Evolutionary conservation across 2,329 filamentous ascomycete species (phyloP).

Genomic region (Tolypocladium pustulatum): DNA sequence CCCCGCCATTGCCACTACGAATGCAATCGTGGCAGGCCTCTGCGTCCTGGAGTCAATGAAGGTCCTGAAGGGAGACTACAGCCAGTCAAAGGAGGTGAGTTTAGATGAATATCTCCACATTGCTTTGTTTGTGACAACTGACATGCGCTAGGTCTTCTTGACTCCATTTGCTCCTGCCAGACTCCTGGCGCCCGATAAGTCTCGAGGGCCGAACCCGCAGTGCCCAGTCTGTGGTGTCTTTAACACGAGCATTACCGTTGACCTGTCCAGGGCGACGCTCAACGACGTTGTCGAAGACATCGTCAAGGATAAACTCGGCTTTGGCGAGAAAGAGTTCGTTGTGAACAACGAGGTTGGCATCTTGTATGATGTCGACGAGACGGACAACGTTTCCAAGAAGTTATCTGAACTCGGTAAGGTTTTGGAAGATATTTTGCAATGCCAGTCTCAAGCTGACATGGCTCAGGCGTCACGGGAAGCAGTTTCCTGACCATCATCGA

Average conservation of each 20-base stretch:
- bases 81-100: slow-evolving; percentile 61
- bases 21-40: slow-evolving; percentile 87
- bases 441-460: slow-evolving; percentile 3
- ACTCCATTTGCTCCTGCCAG: slow-evolving; percentile 53
- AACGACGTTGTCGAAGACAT: slow-evolving; percentile 69
- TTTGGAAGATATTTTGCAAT: not conserved
- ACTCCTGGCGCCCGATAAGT: slow-evolving; percentile 46
- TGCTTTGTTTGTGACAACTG: not conserved
- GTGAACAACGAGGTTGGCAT: slow-evolving; percentile 64
- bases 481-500: slow-evolving; percentile 79
- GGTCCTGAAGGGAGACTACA: slow-evolving; percentile 63
- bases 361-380: slow-evolving; percentile 85
- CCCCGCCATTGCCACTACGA: slow-evolving; percentile 94
- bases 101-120: not conserved
- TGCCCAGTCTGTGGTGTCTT: slow-evolving; percentile 77
- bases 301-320: slow-evolving; percentile 60
- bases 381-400: slow-evolving; percentile 73
- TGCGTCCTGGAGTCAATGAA: slow-evolving; percentile 92
- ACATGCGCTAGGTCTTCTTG: slow-evolving; percentile 55
- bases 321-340: slow-evolving; percentile 67
- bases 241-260: slow-evolving; percentile 55
- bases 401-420: slow-evolving; percentile 60
- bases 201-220: slow-evolving; percentile 59
- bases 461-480: slow-evolving; percentile 54
- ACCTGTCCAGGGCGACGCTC: slow-evolving; percentile 63